Percentiles rank a stretch among this genome's conserved stretches.
These are phyloP conservation scores for Penicillium longicatenatum DNA, from an alignment of 495 filamentous ascomycete species.

Conservation along the genomic window DNA sequence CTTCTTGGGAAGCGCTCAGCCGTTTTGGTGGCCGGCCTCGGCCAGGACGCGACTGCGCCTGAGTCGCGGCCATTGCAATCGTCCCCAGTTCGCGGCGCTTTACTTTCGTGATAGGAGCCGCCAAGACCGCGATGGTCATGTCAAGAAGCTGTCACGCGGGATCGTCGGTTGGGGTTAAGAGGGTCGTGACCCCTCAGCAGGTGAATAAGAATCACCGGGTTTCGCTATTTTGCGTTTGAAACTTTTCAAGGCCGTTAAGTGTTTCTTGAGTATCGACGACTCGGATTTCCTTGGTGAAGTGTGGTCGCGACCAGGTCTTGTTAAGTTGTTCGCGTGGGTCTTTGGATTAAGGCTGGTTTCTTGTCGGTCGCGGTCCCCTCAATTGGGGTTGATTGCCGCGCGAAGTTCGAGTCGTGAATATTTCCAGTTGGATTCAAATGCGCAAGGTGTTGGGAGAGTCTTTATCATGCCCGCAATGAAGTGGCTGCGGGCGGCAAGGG, in stretches of 20 bases:
- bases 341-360: background rate
- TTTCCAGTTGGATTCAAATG: conserved; percentile 2
- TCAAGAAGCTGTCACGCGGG: conserved; percentile 32
- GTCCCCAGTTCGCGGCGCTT: conserved; percentile 48
- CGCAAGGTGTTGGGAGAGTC: background rate
- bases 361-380: conserved; percentile 2
- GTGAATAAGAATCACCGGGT: background rate
- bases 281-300: background rate
- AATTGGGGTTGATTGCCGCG: conserved; percentile 2
- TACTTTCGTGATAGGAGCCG: conserved; percentile 41
- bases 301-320: conserved; percentile 6
- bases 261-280: background rate
- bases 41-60: conserved; percentile 45
- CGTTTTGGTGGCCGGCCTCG: conserved; percentile 30
- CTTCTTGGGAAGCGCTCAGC: conserved; percentile 44
- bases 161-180: conserved; percentile 9
- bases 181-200: conserved; percentile 4
- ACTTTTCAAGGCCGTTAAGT: background rate
- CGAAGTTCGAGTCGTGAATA: background rate
- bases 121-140: conserved; percentile 51
- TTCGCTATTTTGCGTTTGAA: conserved; percentile 11
- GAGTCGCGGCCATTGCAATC: conserved; percentile 47
- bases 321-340: conserved; percentile 3
- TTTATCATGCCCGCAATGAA: conserved; percentile 19
- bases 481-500: conserved; percentile 26